These are phyloP conservation scores for Cyberlindnera saturnus DNA, from an alignment of 805 yeast genomes.

Conservation along the genomic window DNA sequence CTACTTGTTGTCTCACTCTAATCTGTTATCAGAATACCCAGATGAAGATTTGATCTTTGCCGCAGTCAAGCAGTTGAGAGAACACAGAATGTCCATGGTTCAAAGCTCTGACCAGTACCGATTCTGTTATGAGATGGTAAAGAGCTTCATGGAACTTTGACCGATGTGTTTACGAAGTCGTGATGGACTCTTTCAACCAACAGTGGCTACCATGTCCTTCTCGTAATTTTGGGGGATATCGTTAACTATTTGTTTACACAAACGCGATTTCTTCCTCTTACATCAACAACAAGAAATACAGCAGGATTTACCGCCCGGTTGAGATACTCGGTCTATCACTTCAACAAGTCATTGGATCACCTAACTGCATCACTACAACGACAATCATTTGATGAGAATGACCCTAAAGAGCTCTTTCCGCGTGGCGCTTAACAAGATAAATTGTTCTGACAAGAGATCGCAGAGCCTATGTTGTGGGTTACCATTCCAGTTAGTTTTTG, in stretches of 20 bases:
- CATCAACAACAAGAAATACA: no score
- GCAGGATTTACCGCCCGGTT: conserved; percentile 1
- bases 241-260: no score
- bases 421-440: conserved; percentile 17
- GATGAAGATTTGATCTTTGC: conserved; percentile 32
- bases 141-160: not conserved
- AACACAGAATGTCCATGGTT: conserved; percentile 43
- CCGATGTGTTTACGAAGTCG: no score
- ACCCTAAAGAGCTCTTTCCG: conserved; percentile 14
- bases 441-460: conserved; percentile 2
- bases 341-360: no score
- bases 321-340: no score
- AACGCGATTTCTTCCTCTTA: no score
- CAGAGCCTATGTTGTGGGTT: conserved; percentile 4
- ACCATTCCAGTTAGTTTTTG: conserved; percentile 10
- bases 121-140: conserved; percentile 34
- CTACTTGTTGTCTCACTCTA: conserved; percentile 26
- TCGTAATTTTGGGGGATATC: no score
- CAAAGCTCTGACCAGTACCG: conserved; percentile 42
- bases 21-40: not conserved
- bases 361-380: no score
- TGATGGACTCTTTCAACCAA: no score
- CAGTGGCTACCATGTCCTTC: no score
- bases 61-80: conserved; percentile 34
- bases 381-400: conserved; percentile 3